Base-by-base conservation (phyloP, 345 rosid species). In the Limnanthes douglasii region DNA sequence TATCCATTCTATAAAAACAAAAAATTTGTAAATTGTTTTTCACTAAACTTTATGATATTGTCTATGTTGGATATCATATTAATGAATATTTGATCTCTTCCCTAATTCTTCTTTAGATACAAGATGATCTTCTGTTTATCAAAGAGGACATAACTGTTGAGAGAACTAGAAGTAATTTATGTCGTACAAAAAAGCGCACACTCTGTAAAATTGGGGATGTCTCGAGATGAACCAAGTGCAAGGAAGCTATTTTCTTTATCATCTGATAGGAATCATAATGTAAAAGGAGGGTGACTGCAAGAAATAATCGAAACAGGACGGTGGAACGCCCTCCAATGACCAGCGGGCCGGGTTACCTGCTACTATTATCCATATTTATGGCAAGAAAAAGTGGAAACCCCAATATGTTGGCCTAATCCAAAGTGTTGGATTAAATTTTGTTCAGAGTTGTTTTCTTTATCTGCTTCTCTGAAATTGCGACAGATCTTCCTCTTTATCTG, bases 91-190 rank as follows among this genome's bases (percentile, higher is more conserved):
- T 8, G 31, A 28, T 17, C 15, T 31, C 36, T 26, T 11, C 15
- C 23, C 17, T 39, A 43, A 26, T 31, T 21, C 31, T 64, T 21
- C 23, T 62, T 53, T 56, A 90, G 98, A 69, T 72, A 31, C 84
- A 75, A 57, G 61, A 63, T 34, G 94, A 90, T 69, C 94, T 84
- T 35, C 94, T 62, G 51, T 83, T 64, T 64, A 63, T 84, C 26
- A 90, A 77, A 54, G 98, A 77, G 60, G 98, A 90, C 60, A 56
- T 90, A 53, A 78, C 82, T 7, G 95, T 80, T 28, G 94, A 90
- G 66, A 75, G 72, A 45, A 92, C 84, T 54, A 80, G 95, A 57
- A 59, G 76, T 38, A 94, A 84, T 41, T 59, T 90, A 50, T 75
- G 77, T 43, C 75, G 65, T 31, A 85, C 86, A 32, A 81, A 78